Conservation (phyloP, 2,329 filamentous ascomycete genomes). For the Xylaria digitata region DNA sequence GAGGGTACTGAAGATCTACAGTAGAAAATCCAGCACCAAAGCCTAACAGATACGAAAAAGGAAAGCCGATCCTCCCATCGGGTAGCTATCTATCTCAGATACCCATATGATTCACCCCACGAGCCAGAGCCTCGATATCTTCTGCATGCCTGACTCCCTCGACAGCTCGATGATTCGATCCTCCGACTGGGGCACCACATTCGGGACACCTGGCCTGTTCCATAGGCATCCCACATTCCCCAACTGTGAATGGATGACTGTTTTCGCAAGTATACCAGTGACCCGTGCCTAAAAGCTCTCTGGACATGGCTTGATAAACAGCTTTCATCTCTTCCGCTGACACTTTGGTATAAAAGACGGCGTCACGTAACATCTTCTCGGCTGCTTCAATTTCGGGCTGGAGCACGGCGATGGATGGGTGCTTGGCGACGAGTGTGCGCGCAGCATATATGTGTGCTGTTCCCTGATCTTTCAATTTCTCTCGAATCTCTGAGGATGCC, state of each 20-base stretch:
- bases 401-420: constrained; percentile 44
- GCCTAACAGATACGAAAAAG: background rate
- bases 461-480: constrained; percentile 33
- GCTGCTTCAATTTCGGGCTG: constrained; percentile 59
- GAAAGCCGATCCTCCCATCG: background rate
- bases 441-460: constrained; percentile 35
- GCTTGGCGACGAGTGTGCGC: constrained; percentile 27
- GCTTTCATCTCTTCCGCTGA: constrained; percentile 63
- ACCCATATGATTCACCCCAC: constrained; percentile 10
- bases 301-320: constrained; percentile 64
- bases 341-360: constrained; percentile 61
- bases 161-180: constrained; percentile 60
- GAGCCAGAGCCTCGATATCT: constrained; percentile 57
- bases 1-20: no score
- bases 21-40: background rate
- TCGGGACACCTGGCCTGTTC: constrained; percentile 70
- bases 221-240: constrained; percentile 76
- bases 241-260: constrained; percentile 71
- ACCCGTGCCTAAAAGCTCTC: constrained; percentile 63
- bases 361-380: constrained; percentile 58
- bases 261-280: constrained; percentile 72
- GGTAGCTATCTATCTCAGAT: constrained; percentile 59
- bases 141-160: constrained; percentile 63
- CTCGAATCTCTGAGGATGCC: background rate
- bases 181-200: constrained; percentile 69